Conservation (phyloP, 2,329 filamentous ascomycete genomes). For the Alternaria viburni region DNA sequence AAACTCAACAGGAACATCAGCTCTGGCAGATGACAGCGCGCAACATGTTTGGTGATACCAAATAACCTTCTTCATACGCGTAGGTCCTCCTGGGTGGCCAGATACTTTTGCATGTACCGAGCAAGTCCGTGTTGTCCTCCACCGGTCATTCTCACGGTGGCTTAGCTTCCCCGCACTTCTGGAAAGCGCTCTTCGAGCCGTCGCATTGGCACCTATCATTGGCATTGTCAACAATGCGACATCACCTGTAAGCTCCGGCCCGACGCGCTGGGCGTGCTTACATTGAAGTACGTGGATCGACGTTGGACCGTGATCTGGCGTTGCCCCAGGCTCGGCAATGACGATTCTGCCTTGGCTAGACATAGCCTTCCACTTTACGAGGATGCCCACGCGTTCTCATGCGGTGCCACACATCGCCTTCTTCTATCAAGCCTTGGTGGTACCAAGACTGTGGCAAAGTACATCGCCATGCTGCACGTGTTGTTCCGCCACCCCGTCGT, state of each 20-base stretch:
- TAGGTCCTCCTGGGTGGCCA: no score
- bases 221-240: not conserved
- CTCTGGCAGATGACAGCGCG: not conserved
- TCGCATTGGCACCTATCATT: constrained; percentile 1
- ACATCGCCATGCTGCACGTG: not conserved
- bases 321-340: constrained; percentile 17
- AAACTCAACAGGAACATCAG: not conserved
- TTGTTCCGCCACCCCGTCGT: not conserved
- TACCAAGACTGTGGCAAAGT: not conserved
- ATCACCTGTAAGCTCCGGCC: not conserved
- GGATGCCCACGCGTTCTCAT: not conserved
- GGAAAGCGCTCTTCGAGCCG: not conserved
- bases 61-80: not conserved
- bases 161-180: constrained; percentile 11
- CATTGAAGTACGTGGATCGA: constrained; percentile 5
- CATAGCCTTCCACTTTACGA: not conserved
- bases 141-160: not conserved
- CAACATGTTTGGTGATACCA: not conserved
- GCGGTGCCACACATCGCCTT: not conserved
- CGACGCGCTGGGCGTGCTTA: constrained; percentile 8
- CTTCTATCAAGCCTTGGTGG: not conserved
- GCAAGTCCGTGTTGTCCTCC: not conserved
- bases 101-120: not conserved
- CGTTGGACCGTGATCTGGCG: constrained; percentile 12
- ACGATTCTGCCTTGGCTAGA: constrained; percentile 20